Percentiles rank a stretch among this genome's conserved stretches.
Evolutionary conservation across 495 filamentous ascomycete species (phyloP).

Genomic region (Lasiosphaeria miniovina): DNA sequence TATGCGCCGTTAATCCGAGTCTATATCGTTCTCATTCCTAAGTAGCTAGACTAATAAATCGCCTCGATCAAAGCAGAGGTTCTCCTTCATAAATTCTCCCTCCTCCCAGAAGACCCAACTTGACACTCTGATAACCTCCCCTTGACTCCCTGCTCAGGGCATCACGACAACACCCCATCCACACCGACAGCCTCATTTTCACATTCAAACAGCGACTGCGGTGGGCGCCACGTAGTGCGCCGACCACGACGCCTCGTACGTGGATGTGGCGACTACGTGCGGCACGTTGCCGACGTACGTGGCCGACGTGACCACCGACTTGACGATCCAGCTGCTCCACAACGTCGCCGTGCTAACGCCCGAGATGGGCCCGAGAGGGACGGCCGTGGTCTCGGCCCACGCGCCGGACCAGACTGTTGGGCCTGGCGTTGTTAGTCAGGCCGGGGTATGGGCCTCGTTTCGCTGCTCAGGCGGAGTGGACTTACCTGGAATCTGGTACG

Average conservation of each 20-base stretch:
- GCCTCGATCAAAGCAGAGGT: no score
- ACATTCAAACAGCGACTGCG: neutral
- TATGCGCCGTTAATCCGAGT: no score
- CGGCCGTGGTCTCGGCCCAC: conserved; percentile 32
- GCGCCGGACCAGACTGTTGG: conserved; percentile 36
- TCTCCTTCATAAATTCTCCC: no score
- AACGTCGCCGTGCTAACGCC: conserved; percentile 20
- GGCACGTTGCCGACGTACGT: conserved; percentile 19
- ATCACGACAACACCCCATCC: no score
- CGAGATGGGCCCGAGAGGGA: conserved; percentile 25
- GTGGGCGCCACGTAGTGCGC: conserved; percentile 17
- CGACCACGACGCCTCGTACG: conserved; percentile 30
- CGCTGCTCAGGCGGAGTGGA: neutral
- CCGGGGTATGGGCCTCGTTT: neutral
- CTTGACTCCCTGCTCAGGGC: no score
- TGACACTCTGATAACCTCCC: no score
- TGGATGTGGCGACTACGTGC: conserved; percentile 22
- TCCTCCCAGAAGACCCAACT: no score
- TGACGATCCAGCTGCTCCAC: conserved; percentile 36
- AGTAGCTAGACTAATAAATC: no score
- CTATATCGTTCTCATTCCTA: no score
- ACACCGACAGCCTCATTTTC: no score
- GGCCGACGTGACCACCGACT: conserved; percentile 33
- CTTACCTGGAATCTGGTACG: conserved; percentile 25
- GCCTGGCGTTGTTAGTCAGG: conserved; percentile 7